phyloP scores from a whole-genome alignment of 176 grass and related monocot species.

The Hsuehochloa calcarea region DNA sequence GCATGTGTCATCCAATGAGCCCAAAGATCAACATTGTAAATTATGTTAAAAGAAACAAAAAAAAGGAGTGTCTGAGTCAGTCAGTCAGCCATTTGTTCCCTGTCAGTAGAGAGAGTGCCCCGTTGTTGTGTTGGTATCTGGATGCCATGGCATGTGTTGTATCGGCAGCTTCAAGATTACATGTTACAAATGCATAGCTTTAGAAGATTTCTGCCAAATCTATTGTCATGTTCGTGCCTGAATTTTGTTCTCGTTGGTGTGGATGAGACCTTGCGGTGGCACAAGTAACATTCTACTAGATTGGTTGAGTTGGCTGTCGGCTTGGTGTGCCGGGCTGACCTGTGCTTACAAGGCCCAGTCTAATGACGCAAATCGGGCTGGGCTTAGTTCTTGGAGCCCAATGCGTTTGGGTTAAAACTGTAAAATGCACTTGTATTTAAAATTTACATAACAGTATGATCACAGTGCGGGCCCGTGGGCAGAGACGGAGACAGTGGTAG shows the following conservation, averaged over 20 bases:
- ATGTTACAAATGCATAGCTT: slow-evolving; percentile 37
- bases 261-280: neutral
- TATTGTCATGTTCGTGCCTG: neutral
- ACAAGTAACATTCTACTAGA: too few relatives aligned
- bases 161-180: slow-evolving; percentile 27
- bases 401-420: neutral
- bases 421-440: neutral
- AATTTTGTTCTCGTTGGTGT: neutral
- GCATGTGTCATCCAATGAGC: slow-evolving; percentile 42
- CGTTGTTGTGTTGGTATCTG: neutral
- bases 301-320: neutral
- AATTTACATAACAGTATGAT: neutral
- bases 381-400: neutral
- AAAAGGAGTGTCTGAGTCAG: neutral
- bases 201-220: slow-evolving; percentile 24
- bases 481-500: too few relatives aligned
- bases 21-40: slow-evolving; percentile 32
- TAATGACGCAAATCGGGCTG: neutral
- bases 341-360: neutral
- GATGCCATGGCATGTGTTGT: slow-evolving; percentile 30
- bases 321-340: too few relatives aligned
- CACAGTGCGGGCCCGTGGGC: neutral
- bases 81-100: slow-evolving; percentile 28
- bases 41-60: slow-evolving; percentile 8
- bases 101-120: neutral